phyloP scores from a whole-genome alignment of 73 alveolate genomes.

The Paramecium tetraurelia region DNA sequence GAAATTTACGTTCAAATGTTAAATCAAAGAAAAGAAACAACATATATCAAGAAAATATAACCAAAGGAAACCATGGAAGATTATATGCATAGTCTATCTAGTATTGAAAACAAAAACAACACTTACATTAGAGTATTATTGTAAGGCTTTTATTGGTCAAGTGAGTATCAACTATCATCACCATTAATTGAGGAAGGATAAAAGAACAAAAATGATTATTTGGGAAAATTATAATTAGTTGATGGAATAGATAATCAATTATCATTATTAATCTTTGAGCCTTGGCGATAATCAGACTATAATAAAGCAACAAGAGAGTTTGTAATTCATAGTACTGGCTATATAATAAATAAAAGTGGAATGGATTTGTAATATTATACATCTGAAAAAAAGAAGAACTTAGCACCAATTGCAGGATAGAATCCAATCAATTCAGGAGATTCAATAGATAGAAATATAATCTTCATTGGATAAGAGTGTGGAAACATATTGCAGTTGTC shows the following conservation, averaged over 20 bases:
- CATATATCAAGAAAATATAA: background rate
- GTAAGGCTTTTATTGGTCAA: conserved; percentile 36
- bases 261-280: background rate
- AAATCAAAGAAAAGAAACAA: background rate
- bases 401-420: background rate
- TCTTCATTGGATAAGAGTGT: background rate
- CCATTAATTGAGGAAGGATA: background rate
- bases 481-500: background rate
- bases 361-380: background rate
- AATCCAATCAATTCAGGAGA: conserved; percentile 23
- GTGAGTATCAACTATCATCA: background rate
- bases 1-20: background rate
- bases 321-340: background rate
- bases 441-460: background rate
- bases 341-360: background rate
- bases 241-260: background rate
- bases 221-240: background rate
- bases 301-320: background rate
- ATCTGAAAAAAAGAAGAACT: background rate
- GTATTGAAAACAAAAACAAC: background rate
- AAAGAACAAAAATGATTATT: background rate
- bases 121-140: background rate
- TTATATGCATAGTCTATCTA: background rate
- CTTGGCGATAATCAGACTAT: background rate
- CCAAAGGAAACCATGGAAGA: background rate